Percentiles rank a stretch among this genome's conserved stretches.
Conservation (phyloP, 257 asterid species). For the Ilex aquifolium region DNA sequence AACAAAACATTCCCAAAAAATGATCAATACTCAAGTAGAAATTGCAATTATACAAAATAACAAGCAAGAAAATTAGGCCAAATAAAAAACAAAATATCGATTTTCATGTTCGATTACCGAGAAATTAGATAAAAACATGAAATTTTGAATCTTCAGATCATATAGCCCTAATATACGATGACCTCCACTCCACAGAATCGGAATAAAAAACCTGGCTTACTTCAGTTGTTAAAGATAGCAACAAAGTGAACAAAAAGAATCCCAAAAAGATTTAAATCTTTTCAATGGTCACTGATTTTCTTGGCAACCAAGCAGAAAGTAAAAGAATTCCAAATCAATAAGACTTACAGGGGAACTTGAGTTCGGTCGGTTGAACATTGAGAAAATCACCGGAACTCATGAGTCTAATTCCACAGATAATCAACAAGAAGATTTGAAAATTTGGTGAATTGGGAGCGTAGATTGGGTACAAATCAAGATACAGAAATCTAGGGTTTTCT, state of each 20-base stretch:
- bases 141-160: no score
- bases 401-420: conserved; percentile 1
- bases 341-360: conserved; percentile 68
- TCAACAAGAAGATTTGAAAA: no score
- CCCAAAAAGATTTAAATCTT: background rate
- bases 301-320: conserved; percentile 3
- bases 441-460: no score
- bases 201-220: background rate
- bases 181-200: background rate
- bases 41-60: background rate
- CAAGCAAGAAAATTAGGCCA: background rate
- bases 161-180: no score
- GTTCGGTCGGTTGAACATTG: conserved; percentile 66
- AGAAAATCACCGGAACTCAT: conserved; percentile 67
- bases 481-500: no score
- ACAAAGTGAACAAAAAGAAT: background rate
- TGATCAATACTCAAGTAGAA: conserved; percentile 9
- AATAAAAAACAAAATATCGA: background rate
- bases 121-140: no score
- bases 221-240: background rate
- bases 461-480: no score
- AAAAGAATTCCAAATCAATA: background rate
- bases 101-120: no score
- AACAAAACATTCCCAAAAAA: conserved; percentile 9
- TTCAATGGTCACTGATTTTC: no score